Evolutionary conservation across 371 early-diverging fungal species (phyloP).

Genomic region (Lichtheimia ramosa): DNA sequence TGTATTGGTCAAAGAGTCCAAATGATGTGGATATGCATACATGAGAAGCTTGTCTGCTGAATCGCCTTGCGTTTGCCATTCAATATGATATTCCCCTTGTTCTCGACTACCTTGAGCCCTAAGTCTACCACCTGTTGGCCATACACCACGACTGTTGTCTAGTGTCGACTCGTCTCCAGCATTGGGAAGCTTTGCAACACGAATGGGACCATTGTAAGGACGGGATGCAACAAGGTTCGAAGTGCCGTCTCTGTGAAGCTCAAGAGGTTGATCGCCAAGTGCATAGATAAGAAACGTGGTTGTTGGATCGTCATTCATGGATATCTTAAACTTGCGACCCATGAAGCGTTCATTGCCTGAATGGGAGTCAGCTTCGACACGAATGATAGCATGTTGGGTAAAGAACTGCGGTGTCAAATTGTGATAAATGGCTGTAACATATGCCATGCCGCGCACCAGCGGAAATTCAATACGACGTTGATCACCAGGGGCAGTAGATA

Average conservation of each 20-base stretch:
- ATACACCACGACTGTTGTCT: conserved; percentile 44
- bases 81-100: conserved; percentile 41
- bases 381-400: conserved; percentile 45
- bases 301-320: conserved; percentile 37
- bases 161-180: conserved; percentile 34
- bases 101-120: conserved; percentile 11
- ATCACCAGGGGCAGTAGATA: conserved; percentile 8
- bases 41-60: conserved; percentile 25
- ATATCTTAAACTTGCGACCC: conserved; percentile 36
- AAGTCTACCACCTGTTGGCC: conserved; percentile 43
- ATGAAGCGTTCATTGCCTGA: conserved; percentile 14
- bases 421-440: conserved; percentile 45
- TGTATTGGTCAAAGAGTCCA: conserved; percentile 28
- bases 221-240: conserved; percentile 27
- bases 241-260: conserved; percentile 10
- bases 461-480: conserved; percentile 38
- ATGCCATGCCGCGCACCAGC: conserved; percentile 52
- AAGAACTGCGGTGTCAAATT: conserved; percentile 52
- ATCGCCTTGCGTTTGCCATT: conserved; percentile 42
- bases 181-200: conserved; percentile 48
- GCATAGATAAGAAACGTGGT: conserved; percentile 41
- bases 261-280: conserved; percentile 33
- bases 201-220: conserved; percentile 47
- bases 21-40: conserved; percentile 63
- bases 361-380: conserved; percentile 14